Conservation (phyloP, 805 yeast genomes). For the Osmozyma mogii region DNA sequence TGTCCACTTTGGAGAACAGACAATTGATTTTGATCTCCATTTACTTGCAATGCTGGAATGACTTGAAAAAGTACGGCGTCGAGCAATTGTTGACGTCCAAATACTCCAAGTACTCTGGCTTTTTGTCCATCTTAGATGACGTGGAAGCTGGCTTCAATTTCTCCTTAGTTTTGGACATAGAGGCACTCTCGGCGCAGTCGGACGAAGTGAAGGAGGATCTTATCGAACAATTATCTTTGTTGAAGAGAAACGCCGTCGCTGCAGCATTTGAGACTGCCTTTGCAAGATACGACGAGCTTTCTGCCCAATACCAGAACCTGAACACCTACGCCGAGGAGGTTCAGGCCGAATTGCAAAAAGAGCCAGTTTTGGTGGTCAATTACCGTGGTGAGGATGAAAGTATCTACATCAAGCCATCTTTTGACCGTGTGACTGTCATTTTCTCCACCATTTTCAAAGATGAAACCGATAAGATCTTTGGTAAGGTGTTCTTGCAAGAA, state of each 20-base stretch:
- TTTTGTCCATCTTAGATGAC: constrained; percentile 26
- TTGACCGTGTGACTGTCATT: constrained; percentile 93
- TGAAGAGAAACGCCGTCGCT: constrained; percentile 83
- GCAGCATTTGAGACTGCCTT: constrained; percentile 91
- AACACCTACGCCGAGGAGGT: constrained; percentile 38
- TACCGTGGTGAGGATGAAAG: constrained; percentile 86
- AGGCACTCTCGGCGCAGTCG: constrained; percentile 19
- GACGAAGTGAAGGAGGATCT: constrained; percentile 46
- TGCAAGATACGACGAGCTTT: constrained; percentile 62
- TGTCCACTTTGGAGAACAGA: constrained; percentile 71
- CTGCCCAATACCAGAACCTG: constrained; percentile 36
- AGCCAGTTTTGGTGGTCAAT: constrained; percentile 59
- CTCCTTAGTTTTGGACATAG: constrained; percentile 62
- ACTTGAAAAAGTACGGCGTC: constrained; percentile 62
- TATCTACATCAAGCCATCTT: constrained; percentile 83
- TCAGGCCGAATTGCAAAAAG: constrained; percentile 37
- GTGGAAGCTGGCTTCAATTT: constrained; percentile 78
- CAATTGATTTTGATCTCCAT: constrained; percentile 58
- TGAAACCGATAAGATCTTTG: constrained; percentile 90
- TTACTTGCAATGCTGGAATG: constrained; percentile 70
- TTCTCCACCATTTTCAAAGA: constrained; percentile 93
- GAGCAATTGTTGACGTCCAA: constrained; percentile 42
- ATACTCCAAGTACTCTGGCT: constrained; percentile 31
- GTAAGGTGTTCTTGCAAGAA: constrained; percentile 85
- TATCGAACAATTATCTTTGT: constrained; percentile 57